These are phyloP conservation scores for Amoeboaphelidium occidentale DNA, from an alignment of 371 early-diverging fungal species.

Conservation along the genomic window DNA sequence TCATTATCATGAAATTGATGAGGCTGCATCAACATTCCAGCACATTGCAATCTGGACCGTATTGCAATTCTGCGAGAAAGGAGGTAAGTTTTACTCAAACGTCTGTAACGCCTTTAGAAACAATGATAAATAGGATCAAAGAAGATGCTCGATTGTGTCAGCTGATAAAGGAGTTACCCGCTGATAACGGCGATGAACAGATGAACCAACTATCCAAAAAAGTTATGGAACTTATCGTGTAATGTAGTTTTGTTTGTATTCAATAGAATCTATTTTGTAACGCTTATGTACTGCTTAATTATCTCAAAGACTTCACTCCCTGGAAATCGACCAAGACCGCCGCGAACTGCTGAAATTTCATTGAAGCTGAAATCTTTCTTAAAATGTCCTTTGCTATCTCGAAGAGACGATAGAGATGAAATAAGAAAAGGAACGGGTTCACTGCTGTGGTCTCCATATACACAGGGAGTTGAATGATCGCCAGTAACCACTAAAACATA, in stretches of 20 bases:
- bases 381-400: background rate
- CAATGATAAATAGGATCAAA: no score
- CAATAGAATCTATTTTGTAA: no score
- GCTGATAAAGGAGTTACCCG: no score
- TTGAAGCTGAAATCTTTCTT: slow-evolving; percentile 10
- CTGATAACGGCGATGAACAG: no score
- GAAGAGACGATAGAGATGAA: slow-evolving; percentile 4
- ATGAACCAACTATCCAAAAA: no score
- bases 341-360: slow-evolving; percentile 11
- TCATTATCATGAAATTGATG: no score
- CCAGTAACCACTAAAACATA: slow-evolving; percentile 23
- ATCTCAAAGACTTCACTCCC: slow-evolving; percentile 19
- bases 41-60: slow-evolving; percentile 78
- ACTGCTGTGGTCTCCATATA: slow-evolving; percentile 21
- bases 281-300: no score
- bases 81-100: no score
- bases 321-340: slow-evolving; percentile 18
- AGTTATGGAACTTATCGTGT: no score
- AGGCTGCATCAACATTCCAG: slow-evolving; percentile 47
- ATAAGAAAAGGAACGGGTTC: slow-evolving; percentile 23
- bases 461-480: slow-evolving; percentile 23
- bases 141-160: no score
- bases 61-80: slow-evolving; percentile 47
- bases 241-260: no score
- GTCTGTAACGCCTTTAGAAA: no score